A percentile compares a stretch with the other conserved stretches of the same genome.
Conservation (phyloP, 352 stramenopile genomes). For the Phytophthora cryptogea region DNA sequence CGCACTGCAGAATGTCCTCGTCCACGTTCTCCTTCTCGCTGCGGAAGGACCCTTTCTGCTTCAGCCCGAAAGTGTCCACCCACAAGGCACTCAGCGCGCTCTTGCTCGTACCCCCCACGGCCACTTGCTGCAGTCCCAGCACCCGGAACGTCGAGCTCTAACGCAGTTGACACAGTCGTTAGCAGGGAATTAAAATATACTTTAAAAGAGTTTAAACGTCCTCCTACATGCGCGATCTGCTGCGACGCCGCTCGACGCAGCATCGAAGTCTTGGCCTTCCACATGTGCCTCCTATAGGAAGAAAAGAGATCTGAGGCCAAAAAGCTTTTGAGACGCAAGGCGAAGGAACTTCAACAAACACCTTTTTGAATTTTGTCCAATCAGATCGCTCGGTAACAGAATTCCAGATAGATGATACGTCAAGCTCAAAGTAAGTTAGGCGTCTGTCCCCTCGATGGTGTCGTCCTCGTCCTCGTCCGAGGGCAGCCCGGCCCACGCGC, state of each 20-base stretch:
- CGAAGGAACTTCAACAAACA: not conserved
- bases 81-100: conserved; percentile 82
- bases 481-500: conserved; percentile 5
- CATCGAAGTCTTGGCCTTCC: conserved; percentile 13
- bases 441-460: conserved; percentile 10
- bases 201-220: not conserved
- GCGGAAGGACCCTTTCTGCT: conserved; percentile 66
- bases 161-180: not conserved
- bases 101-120: conserved; percentile 94
- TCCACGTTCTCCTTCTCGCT: conserved; percentile 97
- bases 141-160: conserved; percentile 91
- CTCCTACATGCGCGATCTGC: conserved; percentile 14
- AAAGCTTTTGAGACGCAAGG: too few species aligned
- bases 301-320: too few species aligned
- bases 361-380: conserved; percentile 3
- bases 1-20: conserved; percentile 96
- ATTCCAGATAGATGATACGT: too few species aligned
- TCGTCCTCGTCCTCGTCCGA: conserved; percentile 11
- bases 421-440: too few species aligned
- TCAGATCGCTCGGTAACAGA: not conserved
- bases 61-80: conserved; percentile 83
- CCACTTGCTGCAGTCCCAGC: conserved; percentile 97
- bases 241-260: conserved; percentile 11
- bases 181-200: not conserved
- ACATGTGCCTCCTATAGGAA: too few species aligned